Evolutionary conservation across 768 basidiomycete genomes (phyloP).

Genomic region (Lentinula sp.): DNA sequence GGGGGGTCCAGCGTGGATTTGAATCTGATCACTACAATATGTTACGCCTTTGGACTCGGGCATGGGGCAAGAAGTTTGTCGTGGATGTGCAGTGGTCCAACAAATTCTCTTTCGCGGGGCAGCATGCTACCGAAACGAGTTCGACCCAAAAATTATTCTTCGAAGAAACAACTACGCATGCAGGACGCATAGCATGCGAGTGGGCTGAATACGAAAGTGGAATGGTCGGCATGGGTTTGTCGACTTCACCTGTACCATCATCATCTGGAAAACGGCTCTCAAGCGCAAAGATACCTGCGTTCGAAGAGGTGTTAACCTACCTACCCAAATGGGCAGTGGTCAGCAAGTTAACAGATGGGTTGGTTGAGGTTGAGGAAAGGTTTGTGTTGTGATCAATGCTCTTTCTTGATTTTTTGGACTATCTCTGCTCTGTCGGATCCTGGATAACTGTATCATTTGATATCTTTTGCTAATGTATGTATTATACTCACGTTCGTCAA

Average conservation of each 20-base stretch:
- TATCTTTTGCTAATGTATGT: background rate
- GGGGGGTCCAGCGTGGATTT: conserved; percentile 1
- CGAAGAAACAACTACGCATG: conserved; percentile 9
- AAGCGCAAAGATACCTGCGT: conserved; percentile 53
- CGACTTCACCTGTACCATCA: background rate
- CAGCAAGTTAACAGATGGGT: conserved; percentile 47
- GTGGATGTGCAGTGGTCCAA: conserved; percentile 47
- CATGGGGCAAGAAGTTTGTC: conserved; percentile 47
- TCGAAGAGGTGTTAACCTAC: conserved; percentile 60
- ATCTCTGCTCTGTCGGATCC: background rate
- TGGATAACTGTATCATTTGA: background rate
- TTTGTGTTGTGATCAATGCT: conserved; percentile 19
- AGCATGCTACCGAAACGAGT: background rate
- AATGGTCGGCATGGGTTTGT: conserved; percentile 35
- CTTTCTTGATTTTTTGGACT: background rate
- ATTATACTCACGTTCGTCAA: background rate
- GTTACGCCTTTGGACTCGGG: conserved; percentile 55
- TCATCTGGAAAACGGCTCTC: conserved; percentile 13
- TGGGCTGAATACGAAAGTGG: conserved; percentile 67
- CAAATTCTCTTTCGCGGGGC: background rate
- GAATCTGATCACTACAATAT: conserved; percentile 14
- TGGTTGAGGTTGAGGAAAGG: conserved; percentile 46
- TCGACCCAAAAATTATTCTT: background rate
- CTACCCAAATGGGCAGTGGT: conserved; percentile 65
- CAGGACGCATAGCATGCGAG: conserved; percentile 51